A percentile compares a stretch with the other conserved stretches of the same genome.
Evolutionary conservation across 768 basidiomycete genomes (phyloP).

Genomic region (Nidularia pulvinata): DNA sequence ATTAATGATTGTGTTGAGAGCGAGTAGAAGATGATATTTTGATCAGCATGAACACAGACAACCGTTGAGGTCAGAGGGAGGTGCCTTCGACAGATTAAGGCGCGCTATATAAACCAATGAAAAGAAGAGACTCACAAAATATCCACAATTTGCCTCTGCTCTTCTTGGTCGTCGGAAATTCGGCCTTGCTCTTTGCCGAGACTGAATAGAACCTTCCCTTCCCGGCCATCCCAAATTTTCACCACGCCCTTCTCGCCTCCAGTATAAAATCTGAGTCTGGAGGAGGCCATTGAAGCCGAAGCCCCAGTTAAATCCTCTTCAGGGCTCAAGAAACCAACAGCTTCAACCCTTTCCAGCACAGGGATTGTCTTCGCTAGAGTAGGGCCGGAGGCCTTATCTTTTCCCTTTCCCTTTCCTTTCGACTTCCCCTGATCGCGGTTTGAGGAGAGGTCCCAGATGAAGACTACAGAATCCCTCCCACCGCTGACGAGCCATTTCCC

Average conservation of each 20-base stretch:
- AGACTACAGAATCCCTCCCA: slow-evolving; percentile 89
- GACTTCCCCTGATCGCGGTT: slow-evolving; percentile 16
- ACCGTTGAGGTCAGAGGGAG: slow-evolving; percentile 62
- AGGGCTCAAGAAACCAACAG: slow-evolving; percentile 67
- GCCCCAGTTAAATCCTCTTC: slow-evolving; percentile 48
- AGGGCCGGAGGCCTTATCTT: slow-evolving; percentile 47
- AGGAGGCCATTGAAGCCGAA: slow-evolving; percentile 32
- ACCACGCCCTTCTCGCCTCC: slow-evolving; percentile 90
- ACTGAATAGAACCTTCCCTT: slow-evolving; percentile 61
- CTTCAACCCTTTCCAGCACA: slow-evolving; percentile 84
- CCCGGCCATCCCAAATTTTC: slow-evolving; percentile 80
- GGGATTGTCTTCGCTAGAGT: slow-evolving; percentile 79
- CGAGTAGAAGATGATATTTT: slow-evolving; percentile 94
- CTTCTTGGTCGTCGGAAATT: slow-evolving; percentile 59
- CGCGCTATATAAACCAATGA: slow-evolving; percentile 4
- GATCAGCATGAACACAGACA: slow-evolving; percentile 90
- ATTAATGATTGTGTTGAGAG: slow-evolving; percentile 59
- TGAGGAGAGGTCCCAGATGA: slow-evolving; percentile 85
- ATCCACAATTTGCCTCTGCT: slow-evolving; percentile 82
- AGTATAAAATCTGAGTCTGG: slow-evolving; percentile 72
- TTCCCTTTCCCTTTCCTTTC: slow-evolving; percentile 48
- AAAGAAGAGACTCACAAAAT: slow-evolving; percentile 62
- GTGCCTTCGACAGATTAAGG: slow-evolving; percentile 49
- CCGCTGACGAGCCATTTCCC: slow-evolving; percentile 91
- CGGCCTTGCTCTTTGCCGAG: slow-evolving; percentile 49